Evolutionary conservation across 2,329 filamentous ascomycete genomes (phyloP), one percentile per base, ranked within the genome.

Genomic region (Colletotrichum sansevieriae): DNA sequence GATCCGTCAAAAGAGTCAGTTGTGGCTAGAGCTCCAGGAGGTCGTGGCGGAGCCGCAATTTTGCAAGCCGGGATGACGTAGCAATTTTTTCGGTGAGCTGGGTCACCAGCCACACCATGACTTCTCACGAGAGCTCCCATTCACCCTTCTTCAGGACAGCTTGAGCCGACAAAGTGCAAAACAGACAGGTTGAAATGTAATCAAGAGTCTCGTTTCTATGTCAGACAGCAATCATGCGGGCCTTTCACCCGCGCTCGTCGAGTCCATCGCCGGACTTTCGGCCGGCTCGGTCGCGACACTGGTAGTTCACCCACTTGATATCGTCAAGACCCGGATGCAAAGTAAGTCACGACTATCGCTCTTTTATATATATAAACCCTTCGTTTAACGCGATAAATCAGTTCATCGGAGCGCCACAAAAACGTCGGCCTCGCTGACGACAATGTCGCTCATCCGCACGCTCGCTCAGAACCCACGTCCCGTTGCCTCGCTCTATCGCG

Each of bases 271-370:
- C 70, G 96, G 96, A 74, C 91, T 99, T 80, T 92, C 91, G 72
- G 96, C 96, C 68, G 96, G 96, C 70, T 87, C 94, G 65, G 87
- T 94, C 74, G 92, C 95, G 61, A 98, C 96, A 25, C 85, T 98
- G 56, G 91, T 90, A 65, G 92, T 96, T 60, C 95, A 98, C 78
- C 96, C 96, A 37, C 89, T 99, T 69, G 96, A 99, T 82, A 90
- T 99, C 72, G 90, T 98, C 78, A 99, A 99, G 85, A 98, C 95
- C 70, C 92, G 96, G 72, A 90, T 99, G 77, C 96, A 99, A 83
- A 90, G 93, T 94, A 83, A 67, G 83, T 77, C 44, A 22, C 9
- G 57, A 39, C 18, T 15, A 12, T 25, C 13, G 20, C 55, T n/a
- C 59, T 20, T 22, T 41, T n/a, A 29, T 3, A 64, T 5, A 7